Conservation (phyloP, 192 early-diverging fungal genomes). For the Linnemannia elongata region DNA sequence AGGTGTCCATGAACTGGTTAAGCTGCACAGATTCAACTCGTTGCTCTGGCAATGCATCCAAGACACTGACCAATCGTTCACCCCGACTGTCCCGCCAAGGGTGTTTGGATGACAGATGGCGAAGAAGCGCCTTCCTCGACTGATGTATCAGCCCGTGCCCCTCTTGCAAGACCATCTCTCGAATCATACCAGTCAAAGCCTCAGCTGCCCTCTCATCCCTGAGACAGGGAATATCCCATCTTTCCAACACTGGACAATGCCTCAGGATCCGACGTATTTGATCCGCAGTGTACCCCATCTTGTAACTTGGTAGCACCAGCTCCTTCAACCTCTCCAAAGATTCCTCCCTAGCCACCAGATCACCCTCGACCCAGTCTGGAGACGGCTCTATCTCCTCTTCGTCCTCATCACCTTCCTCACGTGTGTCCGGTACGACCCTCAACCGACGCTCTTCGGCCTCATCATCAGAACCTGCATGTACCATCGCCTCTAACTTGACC, state of each 20-base stretch:
- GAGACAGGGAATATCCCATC: neutral
- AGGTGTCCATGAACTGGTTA: no score
- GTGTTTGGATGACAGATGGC: no score
- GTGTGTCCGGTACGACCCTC: neutral
- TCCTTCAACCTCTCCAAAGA: neutral
- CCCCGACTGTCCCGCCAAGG: no score
- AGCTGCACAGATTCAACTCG: no score
- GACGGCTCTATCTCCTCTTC: neutral
- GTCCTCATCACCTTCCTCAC: neutral
- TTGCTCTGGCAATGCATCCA: no score
- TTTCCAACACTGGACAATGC: neutral
- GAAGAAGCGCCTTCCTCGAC: no score
- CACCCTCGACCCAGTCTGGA: neutral
- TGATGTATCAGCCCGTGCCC: no score
- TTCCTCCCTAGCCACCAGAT: neutral
- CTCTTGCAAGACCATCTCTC: no score
- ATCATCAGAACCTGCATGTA: neutral
- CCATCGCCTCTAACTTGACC: neutral
- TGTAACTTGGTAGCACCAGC: neutral
- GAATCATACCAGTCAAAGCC: neutral
- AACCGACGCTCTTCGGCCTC: no score
- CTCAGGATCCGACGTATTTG: neutral
- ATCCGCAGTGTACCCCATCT: neutral
- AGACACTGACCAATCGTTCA: no score
- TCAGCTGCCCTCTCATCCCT: neutral